A percentile compares a stretch with the other conserved stretches of the same genome.
Conservation (phyloP, 768 basidiomycete species). For the Postia placenta region DNA sequence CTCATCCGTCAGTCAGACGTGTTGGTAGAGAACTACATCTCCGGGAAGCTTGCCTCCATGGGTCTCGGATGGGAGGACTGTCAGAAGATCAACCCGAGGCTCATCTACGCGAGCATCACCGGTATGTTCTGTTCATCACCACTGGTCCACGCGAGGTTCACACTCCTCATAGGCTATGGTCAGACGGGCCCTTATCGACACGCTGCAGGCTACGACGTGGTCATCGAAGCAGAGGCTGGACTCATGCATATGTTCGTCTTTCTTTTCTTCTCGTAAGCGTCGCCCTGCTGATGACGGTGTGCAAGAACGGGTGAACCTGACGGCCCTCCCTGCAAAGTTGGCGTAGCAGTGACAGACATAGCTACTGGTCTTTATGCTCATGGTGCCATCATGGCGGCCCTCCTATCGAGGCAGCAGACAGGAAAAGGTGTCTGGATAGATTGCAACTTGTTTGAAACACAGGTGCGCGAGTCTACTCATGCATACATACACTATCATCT, state of each 20-base stretch:
- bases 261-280: not conserved
- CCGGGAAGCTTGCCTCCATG: slow-evolving; percentile 79
- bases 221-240: slow-evolving; percentile 77
- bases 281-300: not conserved
- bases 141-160: not conserved
- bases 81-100: slow-evolving; percentile 62
- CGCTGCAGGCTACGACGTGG: slow-evolving; percentile 84
- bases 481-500: too few relatives aligned
- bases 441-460: slow-evolving; percentile 87
- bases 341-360: slow-evolving; percentile 89
- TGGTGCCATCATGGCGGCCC: slow-evolving; percentile 87
- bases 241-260: slow-evolving; percentile 82
- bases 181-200: slow-evolving; percentile 86
- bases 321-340: slow-evolving; percentile 88
- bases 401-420: slow-evolving; percentile 76
- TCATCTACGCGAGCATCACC: slow-evolving; percentile 88
- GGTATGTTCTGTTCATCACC: slow-evolving; percentile 38
- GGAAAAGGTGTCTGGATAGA: slow-evolving; percentile 90
- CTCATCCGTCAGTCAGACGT: slow-evolving; percentile 75
- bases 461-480: slow-evolving; percentile 43
- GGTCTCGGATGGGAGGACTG: slow-evolving; percentile 87
- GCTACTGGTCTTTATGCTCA: slow-evolving; percentile 88
- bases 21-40: slow-evolving; percentile 83
- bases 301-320: slow-evolving; percentile 81
- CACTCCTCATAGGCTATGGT: slow-evolving; percentile 54